Base-by-base conservation (phyloP, 495 filamentous ascomycete species). In the Saxispiralis lemnorum region DNA sequence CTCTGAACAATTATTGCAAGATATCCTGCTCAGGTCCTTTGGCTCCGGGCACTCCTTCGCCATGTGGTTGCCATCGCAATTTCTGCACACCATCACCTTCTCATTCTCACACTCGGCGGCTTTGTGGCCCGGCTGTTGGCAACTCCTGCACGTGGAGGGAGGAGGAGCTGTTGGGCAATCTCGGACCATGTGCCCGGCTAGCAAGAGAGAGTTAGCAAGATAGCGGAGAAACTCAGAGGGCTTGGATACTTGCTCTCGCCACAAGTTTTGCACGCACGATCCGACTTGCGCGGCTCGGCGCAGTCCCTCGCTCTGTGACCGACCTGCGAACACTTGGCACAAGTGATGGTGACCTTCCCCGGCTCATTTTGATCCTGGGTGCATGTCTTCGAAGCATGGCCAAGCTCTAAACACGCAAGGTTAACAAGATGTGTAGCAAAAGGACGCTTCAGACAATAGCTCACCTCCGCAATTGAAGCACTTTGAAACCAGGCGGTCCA, bases 261-360 rank as follows among this genome's bases (percentile, higher is more conserved):
- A 70, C 87, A 95, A 56, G 93, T 93, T 49, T 76, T 77, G 65
- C 87, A 95, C 14, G 72, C 75, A 66, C 61, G 47, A 71, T 67
- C 46, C 24, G 35, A 20, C 24, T 55, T 57, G 18, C 49, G 45
- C 16, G 44, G 36, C 21, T 63, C 64, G 49, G 63, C 56, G 70
- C 82, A 86, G 50, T 86, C 79, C 35, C 78, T 73, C 36, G 70
- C 61, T 42, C 79, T 75, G 52, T 88, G 82, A 35, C 81, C 82
- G 2, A 57, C 50, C 31, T 69, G 66, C 1, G 68, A 62, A 55
- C 88, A 97, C 59, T 88, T 86, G 56, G 63, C 70, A 59, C 89
- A 95, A 46, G 67, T 72, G 45, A 88, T 71, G 14, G 63, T 59
- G 6, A 65, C 46, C 20, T 57, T 62, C 10, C 71, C 72, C 28